Evolutionary conservation across 2,329 filamentous ascomycete genomes (phyloP), one percentile per base, ranked within the genome.

Genomic region (Penicillium crustosum): DNA sequence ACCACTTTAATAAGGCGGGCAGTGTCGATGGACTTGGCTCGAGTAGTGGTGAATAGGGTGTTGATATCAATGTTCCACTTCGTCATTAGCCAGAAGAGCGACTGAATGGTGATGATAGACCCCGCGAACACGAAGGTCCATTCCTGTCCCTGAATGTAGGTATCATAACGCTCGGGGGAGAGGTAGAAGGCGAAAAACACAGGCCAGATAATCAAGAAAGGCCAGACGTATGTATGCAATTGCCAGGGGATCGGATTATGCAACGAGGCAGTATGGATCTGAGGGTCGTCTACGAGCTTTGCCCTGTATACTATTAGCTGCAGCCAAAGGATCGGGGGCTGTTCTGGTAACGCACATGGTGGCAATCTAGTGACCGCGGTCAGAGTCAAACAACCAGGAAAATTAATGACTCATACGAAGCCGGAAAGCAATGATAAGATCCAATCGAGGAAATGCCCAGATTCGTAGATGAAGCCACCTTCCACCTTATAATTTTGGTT

Each of bases 41-140:
- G 84, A 55, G 82, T 88, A 1, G 93, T 86, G 13, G 90, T 97
- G 76, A 97, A 96, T 60, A 87, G 77, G 23, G 89, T 89, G 70
- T 87, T 86, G 62, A 97, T 80, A 72, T 93, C 88, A 73, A 99
- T 91, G 72, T 91, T 97, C 94, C 94, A 99, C 79, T 97, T 91
- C 47, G 94, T 99, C 79, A 90, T 93, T 61, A 99, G 83, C 93
- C 94, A 99, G 67, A 92, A 79, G 63, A 99, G 83, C 63, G 90
- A 87, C 80, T 99, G 95, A 56, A 89, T 71, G 12, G 93, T 96
- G 74, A 95, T 82, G 72, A 99, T 97, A 66, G 86, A 83, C 69
- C 90, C 93, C 65, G 89, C 85, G 87, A 91, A 99, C 62, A 99
- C 91, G 73, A 96, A 96, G 0, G 95, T 97, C 93, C 94, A 99